Percentiles rank a stretch among this genome's conserved stretches.
Conservation (phyloP, 257 asterid species). For the Salvia miltiorrhiza region DNA sequence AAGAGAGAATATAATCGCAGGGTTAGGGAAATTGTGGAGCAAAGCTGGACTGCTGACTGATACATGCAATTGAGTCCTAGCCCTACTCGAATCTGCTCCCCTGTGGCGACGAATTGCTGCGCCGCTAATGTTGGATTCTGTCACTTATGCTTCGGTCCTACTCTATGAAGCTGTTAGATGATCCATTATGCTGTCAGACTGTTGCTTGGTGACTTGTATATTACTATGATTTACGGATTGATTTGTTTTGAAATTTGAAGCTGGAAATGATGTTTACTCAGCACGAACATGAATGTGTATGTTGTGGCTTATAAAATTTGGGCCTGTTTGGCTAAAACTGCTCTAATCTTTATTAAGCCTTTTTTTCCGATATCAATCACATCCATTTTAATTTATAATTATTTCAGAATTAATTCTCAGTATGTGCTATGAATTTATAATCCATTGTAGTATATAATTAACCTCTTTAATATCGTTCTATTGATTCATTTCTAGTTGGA, state of each 20-base stretch:
- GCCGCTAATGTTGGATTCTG: not conserved
- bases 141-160: constrained; percentile 9
- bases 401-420: not conserved
- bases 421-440: too few relatives aligned
- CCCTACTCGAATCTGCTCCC: not conserved
- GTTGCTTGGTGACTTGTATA: constrained; percentile 16
- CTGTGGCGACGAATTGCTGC: not conserved
- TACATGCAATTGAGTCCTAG: not conserved
- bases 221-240: not conserved
- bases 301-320: too few relatives aligned
- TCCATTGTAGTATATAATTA: too few relatives aligned
- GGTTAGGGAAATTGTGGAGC: constrained; percentile 76
- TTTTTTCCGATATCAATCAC: not conserved
- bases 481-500: too few relatives aligned
- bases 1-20: constrained; percentile 74
- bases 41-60: constrained; percentile 87
- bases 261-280: not conserved
- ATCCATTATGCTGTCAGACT: not conserved
- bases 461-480: too few relatives aligned
- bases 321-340: too few relatives aligned
- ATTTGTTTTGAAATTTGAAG: not conserved
- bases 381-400: not conserved
- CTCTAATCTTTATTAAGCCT: too few relatives aligned
- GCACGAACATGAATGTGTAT: not conserved
- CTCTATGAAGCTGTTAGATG: not conserved